Conservation (phyloP, 2,329 filamentous ascomycete genomes). For the Didymella lethalis region DNA sequence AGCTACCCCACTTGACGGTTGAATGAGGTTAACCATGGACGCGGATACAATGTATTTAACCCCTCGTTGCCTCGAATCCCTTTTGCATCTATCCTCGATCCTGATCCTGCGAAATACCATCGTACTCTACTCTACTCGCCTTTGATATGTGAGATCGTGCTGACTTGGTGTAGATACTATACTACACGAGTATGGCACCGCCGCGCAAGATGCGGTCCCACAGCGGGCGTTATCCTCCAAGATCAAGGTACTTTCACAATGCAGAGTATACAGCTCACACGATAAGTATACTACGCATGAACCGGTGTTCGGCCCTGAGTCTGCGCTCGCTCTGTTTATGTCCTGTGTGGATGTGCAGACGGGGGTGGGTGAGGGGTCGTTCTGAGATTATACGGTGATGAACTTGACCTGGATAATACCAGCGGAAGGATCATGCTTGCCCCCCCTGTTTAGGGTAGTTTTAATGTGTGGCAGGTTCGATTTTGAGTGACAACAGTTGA, state of each 20-base stretch:
- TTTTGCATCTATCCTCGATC: neutral
- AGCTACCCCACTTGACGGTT: slow-evolving; percentile 43
- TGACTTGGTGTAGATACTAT: slow-evolving; percentile 35
- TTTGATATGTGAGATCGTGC: slow-evolving; percentile 19
- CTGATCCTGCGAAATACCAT: neutral
- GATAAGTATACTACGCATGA: slow-evolving; percentile 52
- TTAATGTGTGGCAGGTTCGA: slow-evolving; percentile 46
- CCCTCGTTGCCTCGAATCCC: slow-evolving; percentile 7
- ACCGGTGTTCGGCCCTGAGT: slow-evolving; percentile 51
- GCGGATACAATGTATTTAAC: slow-evolving; percentile 30
- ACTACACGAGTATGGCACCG: slow-evolving; percentile 43
- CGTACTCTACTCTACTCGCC: slow-evolving; percentile 25
- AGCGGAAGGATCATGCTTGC: slow-evolving; percentile 98
- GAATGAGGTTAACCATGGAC: slow-evolving; percentile 27
- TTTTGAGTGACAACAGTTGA: slow-evolving; percentile 37
- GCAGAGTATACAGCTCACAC: slow-evolving; percentile 46
- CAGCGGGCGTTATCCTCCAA: slow-evolving; percentile 46
- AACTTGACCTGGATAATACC: slow-evolving; percentile 99
- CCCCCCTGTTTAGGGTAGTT: slow-evolving; percentile 47
- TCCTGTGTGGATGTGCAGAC: slow-evolving; percentile 6
- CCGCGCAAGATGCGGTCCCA: slow-evolving; percentile 42
- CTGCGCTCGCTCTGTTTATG: slow-evolving; percentile 8
- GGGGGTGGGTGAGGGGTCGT: slow-evolving; percentile 47
- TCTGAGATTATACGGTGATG: slow-evolving; percentile 89
- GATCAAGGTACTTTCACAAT: slow-evolving; percentile 51